A percentile compares a stretch with the other conserved stretches of the same genome.
phyloP scores from a whole-genome alignment of 148 eudicot species.

The Fagopyrum homotropicum region DNA sequence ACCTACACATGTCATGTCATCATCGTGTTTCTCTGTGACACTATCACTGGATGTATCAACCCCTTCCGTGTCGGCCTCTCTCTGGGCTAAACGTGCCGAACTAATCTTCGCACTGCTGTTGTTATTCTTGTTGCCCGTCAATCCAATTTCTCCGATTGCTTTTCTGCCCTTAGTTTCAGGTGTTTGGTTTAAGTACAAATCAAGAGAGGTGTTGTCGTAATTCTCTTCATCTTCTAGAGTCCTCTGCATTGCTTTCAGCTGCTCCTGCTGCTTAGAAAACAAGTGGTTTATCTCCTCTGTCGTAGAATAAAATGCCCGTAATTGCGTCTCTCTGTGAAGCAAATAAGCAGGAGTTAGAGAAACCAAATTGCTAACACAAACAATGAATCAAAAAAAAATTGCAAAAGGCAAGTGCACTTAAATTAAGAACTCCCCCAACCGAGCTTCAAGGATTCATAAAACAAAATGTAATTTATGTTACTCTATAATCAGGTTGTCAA shows the following conservation, averaged over 20 bases:
- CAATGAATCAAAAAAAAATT: not conserved
- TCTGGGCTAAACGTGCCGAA: conserved; percentile 30
- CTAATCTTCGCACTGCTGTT: conserved; percentile 24
- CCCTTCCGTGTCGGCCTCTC: conserved; percentile 23
- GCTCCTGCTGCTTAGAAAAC: conserved; percentile 89
- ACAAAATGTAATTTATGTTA: not conserved
- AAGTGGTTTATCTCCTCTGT: conserved; percentile 75
- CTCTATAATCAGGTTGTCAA: not conserved
- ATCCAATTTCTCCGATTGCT: conserved; percentile 26
- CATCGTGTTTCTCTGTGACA: conserved; percentile 85
- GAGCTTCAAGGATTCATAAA: not conserved
- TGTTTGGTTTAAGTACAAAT: conserved; percentile 32
- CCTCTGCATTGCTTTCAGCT: conserved; percentile 86
- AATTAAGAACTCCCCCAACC: not conserved
- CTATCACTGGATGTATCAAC: conserved; percentile 54
- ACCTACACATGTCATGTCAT: conserved; percentile 55
- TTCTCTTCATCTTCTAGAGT: conserved; percentile 91
- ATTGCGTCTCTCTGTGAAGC: conserved; percentile 74
- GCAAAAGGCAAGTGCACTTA: not conserved
- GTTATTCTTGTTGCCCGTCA: conserved; percentile 24
- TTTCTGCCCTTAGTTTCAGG: conserved; percentile 19
- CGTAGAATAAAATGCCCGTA: conserved; percentile 90
- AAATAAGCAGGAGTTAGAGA: conserved; percentile 3
- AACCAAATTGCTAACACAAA: not conserved
- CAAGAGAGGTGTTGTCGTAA: conserved; percentile 58